Base-by-base conservation (phyloP, 768 basidiomycete species). In the Chalciporus piperatus region DNA sequence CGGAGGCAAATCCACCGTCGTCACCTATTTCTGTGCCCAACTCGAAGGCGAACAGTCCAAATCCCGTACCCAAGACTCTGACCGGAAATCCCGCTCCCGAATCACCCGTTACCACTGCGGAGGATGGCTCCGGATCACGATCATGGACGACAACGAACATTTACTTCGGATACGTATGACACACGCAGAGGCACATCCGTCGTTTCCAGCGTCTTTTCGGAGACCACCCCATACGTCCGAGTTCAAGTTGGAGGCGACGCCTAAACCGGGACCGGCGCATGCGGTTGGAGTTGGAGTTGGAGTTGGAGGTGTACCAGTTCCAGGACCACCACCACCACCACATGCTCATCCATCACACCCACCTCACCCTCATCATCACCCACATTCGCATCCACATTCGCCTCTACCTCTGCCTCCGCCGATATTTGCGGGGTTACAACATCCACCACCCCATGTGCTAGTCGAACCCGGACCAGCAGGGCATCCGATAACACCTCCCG, bases 141-240 rank as follows among this genome's bases (percentile, higher is more conserved):
- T 70, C 51, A 67, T 69, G 69, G 69, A 69, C 19, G 69, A 69
- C 47, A 69, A 70, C 40, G 67, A 69, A 40, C 60, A 59, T 25
- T 67, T 70, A 23, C 49, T 69, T 28, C 67, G 67, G 25, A 70
- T 69, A 59, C 67, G 67, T 47, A 69, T 69, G 69, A 70, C 67
- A 0, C 67, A 69, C 35, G 65, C 69, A 17, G 69, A 69, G 35
- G 67, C 69, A 0, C 67, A 69, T 43, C 67, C 67, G 1, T 60
- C 60, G 46, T 68, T 68, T 47, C 67, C 67, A 0, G 64, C 66
- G 0, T 70, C 67, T 13, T 68, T 68, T 59, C 64, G 68, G 28
- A 48, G 68, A 44, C 66, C 65, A 7, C 61, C 66, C 0, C 66
- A 68, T 13, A 70, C 68, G 12, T 68, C 66, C 45, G 67, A 68